These are phyloP conservation scores for Pythium apleroticum DNA, from an alignment of 352 stramenopile species.

Conservation along the genomic window DNA sequence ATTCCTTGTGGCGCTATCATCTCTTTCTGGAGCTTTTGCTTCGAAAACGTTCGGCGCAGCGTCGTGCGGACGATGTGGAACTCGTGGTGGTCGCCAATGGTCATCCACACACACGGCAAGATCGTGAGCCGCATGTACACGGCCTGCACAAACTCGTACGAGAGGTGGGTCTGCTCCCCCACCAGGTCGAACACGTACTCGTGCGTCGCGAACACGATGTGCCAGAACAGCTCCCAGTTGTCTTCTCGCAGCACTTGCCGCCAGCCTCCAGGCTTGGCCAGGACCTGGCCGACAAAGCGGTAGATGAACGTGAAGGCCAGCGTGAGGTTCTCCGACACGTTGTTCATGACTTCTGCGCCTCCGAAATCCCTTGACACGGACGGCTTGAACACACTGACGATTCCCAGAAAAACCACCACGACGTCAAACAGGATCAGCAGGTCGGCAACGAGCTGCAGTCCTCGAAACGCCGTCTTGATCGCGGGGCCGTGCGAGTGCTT, in stretches of 20 bases:
- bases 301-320: constrained; percentile 39
- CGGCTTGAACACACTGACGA: constrained; percentile 27
- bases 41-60: background rate
- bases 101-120: constrained; percentile 38
- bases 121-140: constrained; percentile 37
- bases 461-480: background rate
- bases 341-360: constrained; percentile 19
- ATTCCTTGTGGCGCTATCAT: background rate
- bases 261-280: constrained; percentile 17
- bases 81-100: constrained; percentile 34
- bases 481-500: background rate
- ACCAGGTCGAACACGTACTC: constrained; percentile 40
- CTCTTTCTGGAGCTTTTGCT: background rate
- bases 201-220: constrained; percentile 37
- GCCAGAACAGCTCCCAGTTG: constrained; percentile 30
- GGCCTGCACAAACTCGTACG: constrained; percentile 34
- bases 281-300: constrained; percentile 23
- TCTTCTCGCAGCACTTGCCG: constrained; percentile 26
- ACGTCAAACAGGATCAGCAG: constrained; percentile 32
- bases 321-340: constrained; percentile 26
- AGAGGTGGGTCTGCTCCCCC: constrained; percentile 19
- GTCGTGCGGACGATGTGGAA: constrained; percentile 9
- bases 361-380: constrained; percentile 5
- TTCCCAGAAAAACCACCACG: constrained; percentile 18
- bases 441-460: constrained; percentile 23